Base-by-base conservation (phyloP, 768 basidiomycete genomes). In the Phlebiopsis flavidoalba region DNA sequence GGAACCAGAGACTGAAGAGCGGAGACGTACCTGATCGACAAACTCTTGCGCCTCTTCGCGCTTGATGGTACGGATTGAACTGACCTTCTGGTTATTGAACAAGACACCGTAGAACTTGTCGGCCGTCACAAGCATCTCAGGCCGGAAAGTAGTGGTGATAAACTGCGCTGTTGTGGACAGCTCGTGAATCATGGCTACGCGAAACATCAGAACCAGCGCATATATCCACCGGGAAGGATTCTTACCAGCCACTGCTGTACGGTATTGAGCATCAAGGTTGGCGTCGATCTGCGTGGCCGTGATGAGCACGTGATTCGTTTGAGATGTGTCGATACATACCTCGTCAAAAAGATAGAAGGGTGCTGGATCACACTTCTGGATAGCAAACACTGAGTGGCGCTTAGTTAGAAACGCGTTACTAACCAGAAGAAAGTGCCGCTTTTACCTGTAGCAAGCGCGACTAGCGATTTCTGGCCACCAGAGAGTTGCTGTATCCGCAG, bases 331-430 rank as follows among this genome's bases (percentile, higher is more conserved):
- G 10, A 12, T 31, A 31, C 89, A 79, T 43, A 43, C 40, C 40
- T 98, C 97, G 70, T 99, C 97, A 67, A 99, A 98, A n/a, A 99
- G 80, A 73, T 98, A 98, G 78, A 99, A 99, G 1, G 97, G 97
- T 0, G 97, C 96, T 1, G 97, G 97, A 69, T 99, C 97, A 70
- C 96, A 98, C 74, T 97, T 98, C 75, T 99, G 97, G 65, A 98
- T 98, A 15, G 96, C 94, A 69, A 99, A 98, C 24, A 99, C 95
- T 92, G 68, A 17, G 19, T 4, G 3, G 0, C 33, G 51, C 17
- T 53, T n/a, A 12, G 17, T 53, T 71, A 21, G 66, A 55, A 50
- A 22, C 7, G 37, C 15, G 24, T 50, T 8, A 11, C 43, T 53
- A 55, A 14, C 45, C 10, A 56, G 19, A 21, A n/a, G n/a, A 11